Evolutionary conservation across 106 monocot genomes (phyloP), one percentile per base, ranked within the genome.

Genomic region (Dendrobium huoshanense): DNA sequence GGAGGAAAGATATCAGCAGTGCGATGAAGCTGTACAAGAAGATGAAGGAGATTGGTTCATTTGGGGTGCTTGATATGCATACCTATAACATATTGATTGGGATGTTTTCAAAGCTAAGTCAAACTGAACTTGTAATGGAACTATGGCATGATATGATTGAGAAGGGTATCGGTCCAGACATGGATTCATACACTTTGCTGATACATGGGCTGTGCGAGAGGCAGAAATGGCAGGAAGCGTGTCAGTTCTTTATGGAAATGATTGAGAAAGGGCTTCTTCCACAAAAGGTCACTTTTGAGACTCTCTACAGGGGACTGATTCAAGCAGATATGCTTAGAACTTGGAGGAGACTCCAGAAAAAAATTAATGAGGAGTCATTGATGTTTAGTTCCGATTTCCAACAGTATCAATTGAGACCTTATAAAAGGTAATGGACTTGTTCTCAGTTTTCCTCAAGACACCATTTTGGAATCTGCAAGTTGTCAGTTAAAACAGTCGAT

Each of bases 251-350:
- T 79, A 93, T 95, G 95, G 92, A 99, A 81, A 99, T 99, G 98
- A 95, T 99, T 48, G 98, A 99, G 88, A 99, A 86, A 79, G 95
- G 98, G 10, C 84, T 95, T 65, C 91, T 95, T 84, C 98, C 95
- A 16, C 98, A 93, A 43, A 99, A 93, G 83, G 79, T 93, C 22
- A 99, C 98, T 24, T 99, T 99, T 77, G 98, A 95, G 81, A 95
- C 87, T 29, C 80, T 99, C 29, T 99, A 99, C 55, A 83, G 88
- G 51, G 98, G 98, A 22, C 87, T 99, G 75, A 99, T 99, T 81
- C 98, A 99, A 48, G 78, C 98, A 20, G 88, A 95, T 77, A 95
- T 95, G 90, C 65, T 99, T 51, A 91, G 92, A 77, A 99, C 98
- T 17, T 99, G 98, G 98, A 88, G 95, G 75, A 88, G 98, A 81